Base-by-base conservation (phyloP, 805 yeast genomes). In the Saccharomycopsis fermentans region DNA sequence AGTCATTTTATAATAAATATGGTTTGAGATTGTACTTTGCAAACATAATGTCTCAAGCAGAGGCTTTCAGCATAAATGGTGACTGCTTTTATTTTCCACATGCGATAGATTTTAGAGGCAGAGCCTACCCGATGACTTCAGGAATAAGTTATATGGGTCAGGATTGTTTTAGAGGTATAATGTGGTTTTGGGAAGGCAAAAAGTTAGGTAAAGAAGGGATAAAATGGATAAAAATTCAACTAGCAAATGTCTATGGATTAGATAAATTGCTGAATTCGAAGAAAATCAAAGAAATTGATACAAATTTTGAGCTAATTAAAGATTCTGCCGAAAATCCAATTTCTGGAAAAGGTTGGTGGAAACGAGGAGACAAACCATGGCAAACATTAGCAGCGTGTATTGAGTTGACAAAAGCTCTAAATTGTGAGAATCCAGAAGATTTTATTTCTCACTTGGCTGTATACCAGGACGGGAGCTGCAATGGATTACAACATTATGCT, bases 91-190 rank as follows among this genome's bases (percentile, higher is more conserved):
- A 27, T 40, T 54, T 54, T n/a, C 29, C 74, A 86, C 57, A 54
- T 34, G 86, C 85, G 61, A 72, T 87, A 57, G 95, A 87, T 70
- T 87, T 87, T 67, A 79, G 95, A 72, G 95, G 95, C 6, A 80
- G 95, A 70, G 86, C 87, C 1, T 82, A 82, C 64, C 86, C 87
- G 1, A 68, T 83, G 39, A 75, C 84, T 0, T 84, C 87, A 0
- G 85, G 81, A 65, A 73, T 82, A 63, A 82, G 82, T 64, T 86
- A 82, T 65, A 72, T 82, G 59, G 86, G 86, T 55, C 78, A 78
- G 60, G 87, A 82, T 64, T 69, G 82, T 69, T 77, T 83, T 40
- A 76, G 87, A 60, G 77, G 84, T 4, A 71, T 82, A 53, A 74
- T 82, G 58, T 71, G 74, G 64, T 82, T 82, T 63, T 82, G 86